A percentile compares a stretch with the other conserved stretches of the same genome.
Conservation (phyloP, 2,329 filamentous ascomycete species). For the Colletotrichum sp. region DNA sequence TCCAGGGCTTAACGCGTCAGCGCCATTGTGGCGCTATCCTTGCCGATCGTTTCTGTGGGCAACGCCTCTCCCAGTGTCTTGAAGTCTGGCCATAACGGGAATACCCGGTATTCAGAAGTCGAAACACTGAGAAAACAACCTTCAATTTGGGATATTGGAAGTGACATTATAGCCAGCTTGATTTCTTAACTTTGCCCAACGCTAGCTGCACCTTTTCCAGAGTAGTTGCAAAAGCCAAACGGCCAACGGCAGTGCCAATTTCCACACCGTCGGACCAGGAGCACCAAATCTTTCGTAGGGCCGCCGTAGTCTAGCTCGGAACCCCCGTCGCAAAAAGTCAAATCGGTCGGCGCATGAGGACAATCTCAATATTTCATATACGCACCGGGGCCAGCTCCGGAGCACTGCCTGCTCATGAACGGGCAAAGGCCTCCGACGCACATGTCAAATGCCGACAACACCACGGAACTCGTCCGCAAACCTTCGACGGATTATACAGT, state of each 20-base stretch:
- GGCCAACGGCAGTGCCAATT: background rate
- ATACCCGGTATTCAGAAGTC: background rate
- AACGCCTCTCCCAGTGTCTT: background rate
- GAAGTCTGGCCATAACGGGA: background rate
- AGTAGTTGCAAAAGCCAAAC: background rate
- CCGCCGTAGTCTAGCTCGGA: background rate
- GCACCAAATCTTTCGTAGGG: background rate
- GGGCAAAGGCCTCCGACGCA: background rate
- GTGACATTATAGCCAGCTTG: background rate
- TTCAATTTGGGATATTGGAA: background rate
- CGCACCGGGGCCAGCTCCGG: background rate
- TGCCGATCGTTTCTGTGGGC: background rate
- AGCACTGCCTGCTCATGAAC: background rate
- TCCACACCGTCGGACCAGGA: background rate
- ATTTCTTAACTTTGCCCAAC: background rate
- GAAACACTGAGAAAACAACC: background rate
- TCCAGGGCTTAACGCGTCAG: background rate
- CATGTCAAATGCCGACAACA: background rate
- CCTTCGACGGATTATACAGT: background rate
- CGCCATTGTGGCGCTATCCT: background rate
- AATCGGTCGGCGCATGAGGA: background rate
- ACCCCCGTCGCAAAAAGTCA: background rate
- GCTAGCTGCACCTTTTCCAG: background rate
- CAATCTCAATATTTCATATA: background rate
- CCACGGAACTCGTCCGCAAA: background rate